Base-by-base conservation (phyloP, 2,329 filamentous ascomycete genomes). In the Colletotrichum sp. region DNA sequence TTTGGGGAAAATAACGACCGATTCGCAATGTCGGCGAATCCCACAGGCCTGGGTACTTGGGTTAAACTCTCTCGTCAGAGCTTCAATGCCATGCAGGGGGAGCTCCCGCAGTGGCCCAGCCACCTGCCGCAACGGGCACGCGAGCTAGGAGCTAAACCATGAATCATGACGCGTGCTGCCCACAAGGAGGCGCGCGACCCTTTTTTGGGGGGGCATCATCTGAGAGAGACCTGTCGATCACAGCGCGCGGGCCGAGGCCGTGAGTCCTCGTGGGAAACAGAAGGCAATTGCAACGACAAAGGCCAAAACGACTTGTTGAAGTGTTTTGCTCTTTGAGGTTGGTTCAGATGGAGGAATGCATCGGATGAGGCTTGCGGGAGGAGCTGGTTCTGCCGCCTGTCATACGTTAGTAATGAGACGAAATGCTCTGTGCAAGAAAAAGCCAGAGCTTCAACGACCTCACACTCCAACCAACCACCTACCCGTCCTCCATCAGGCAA, bases 341-440 rank as follows among this genome's bases (percentile, higher is more conserved):
- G 39, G 39, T 71, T 71, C 39, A 34, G 71, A 71, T 30, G 67
- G 71, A 13, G 30, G 28, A 64, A 30, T 39, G 59, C 21, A 71
- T 74, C 67, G 44, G 71, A 74, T 39, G 71, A 73, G 65, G 28
- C n/a, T 18, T 63, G 64, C 55, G 16, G 69, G 21, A 63, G 30
- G n/a, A 63, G n/a, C 30, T 15, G 59, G 32, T 32, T 36, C 18
- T 62, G 28, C 59, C 59, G 30, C 32, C 30, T 34, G 59, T 63
- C 28, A 32, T 21, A 52, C n/a, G 44, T 26, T 26, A 26, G 24
- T 21, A 52, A 52, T 52, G 44, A 52, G 44, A 52, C 44, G 44
- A 52, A 52, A 52, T 52, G n/a, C 44, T 21, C 44, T 52, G 44
- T 21, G 44, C 44, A 21, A 21, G n/a, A 52, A 24, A 21, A 21